Evolutionary conservation across 495 filamentous ascomycete species (phyloP).

Genomic region (Penicillium turbatum): DNA sequence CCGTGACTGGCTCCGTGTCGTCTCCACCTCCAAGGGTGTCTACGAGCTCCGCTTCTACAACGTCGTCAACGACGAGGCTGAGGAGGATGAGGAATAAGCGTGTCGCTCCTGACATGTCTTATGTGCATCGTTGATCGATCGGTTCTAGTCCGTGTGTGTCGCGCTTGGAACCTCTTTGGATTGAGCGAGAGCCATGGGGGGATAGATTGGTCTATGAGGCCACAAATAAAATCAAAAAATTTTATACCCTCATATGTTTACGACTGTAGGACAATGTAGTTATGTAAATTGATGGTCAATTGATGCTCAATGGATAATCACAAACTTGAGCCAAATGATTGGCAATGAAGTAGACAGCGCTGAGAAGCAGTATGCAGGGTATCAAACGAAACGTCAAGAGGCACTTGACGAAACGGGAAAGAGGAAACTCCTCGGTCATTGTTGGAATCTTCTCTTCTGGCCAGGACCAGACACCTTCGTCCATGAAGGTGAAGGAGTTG

Average conservation of each 20-base stretch:
- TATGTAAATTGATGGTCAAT: not conserved
- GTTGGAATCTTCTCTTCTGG: not conserved
- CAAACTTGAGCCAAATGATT: too few relatives aligned
- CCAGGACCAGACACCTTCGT: not conserved
- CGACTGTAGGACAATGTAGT: not conserved
- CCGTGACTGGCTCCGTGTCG: slow-evolving; percentile 98
- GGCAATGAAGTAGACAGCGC: too few relatives aligned
- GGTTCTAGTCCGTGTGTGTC: slow-evolving; percentile 12
- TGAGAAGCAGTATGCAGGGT: not conserved
- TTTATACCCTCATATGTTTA: slow-evolving; percentile 24
- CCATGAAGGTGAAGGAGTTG: not conserved
- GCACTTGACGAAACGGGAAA: too few relatives aligned
- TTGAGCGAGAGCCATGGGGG: slow-evolving; percentile 18
- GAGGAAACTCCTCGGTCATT: not conserved
- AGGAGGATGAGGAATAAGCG: slow-evolving; percentile 95
- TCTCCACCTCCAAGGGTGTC: slow-evolving; percentile 92
- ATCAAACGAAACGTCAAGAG: not conserved
- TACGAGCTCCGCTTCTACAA: slow-evolving; percentile 99
- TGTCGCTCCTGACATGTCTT: slow-evolving; percentile 9
- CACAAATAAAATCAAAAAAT: slow-evolving; percentile 28
- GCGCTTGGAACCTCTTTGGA: slow-evolving; percentile 10
- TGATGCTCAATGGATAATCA: not conserved
- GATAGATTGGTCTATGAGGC: slow-evolving; percentile 25
- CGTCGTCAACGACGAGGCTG: slow-evolving; percentile 93
- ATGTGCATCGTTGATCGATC: slow-evolving; percentile 17